Conservation (phyloP, 2,329 filamentous ascomycete species). For the Diaporthe vaccinii region DNA sequence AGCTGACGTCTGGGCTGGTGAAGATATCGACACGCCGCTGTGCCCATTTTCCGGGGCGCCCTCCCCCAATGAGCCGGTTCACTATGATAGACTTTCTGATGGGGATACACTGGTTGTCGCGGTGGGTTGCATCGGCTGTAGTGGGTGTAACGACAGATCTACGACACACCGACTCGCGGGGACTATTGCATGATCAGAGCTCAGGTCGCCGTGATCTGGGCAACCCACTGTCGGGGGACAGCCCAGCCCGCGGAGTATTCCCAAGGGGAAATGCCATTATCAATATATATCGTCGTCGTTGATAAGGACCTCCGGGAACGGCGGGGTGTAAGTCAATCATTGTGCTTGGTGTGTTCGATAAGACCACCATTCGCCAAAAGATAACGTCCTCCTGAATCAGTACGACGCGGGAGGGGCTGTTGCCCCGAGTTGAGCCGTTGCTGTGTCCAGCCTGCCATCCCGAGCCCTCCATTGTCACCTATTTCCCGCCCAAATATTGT, state of each 20-base stretch:
- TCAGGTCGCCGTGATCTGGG: background rate
- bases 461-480: background rate
- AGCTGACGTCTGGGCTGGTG: background rate
- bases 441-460: background rate
- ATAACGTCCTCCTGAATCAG: background rate
- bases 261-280: conserved; percentile 13
- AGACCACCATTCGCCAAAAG: background rate
- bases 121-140: conserved; percentile 25
- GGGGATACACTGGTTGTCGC: conserved; percentile 11
- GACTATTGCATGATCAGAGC: conserved; percentile 27
- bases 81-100: conserved; percentile 11
- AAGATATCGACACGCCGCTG: conserved; percentile 16
- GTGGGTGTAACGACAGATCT: conserved; percentile 30
- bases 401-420: background rate
- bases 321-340: background rate
- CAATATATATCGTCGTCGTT: conserved; percentile 6
- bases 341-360: background rate
- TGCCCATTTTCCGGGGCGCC: background rate
- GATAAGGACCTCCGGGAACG: conserved; percentile 24
- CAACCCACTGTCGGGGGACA: background rate
- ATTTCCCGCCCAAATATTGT: background rate
- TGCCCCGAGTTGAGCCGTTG: background rate
- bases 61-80: background rate
- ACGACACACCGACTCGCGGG: conserved; percentile 24
- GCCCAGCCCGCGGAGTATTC: background rate